Percentiles rank a stretch among this genome's conserved stretches.
Conservation (phyloP, 768 basidiomycete species). For the Tylopilus intermedius region DNA sequence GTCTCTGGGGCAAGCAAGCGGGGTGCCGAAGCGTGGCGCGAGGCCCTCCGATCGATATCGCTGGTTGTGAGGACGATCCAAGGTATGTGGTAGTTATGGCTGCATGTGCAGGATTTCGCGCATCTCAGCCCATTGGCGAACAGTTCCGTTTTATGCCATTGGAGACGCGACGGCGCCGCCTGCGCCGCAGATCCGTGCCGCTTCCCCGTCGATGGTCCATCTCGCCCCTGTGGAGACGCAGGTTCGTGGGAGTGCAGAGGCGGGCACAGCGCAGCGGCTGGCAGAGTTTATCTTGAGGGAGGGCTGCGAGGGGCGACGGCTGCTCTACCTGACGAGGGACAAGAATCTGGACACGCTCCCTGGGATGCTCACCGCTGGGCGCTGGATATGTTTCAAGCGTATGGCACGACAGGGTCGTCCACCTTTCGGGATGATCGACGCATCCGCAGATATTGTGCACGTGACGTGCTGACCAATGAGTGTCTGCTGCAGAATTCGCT, state of each 20-base stretch:
- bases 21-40: slow-evolving; percentile 67
- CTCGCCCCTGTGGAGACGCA: slow-evolving; percentile 24
- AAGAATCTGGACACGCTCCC: slow-evolving; percentile 72
- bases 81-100: slow-evolving; percentile 11
- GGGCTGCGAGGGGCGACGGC: slow-evolving; percentile 21
- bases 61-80: background rate
- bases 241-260: slow-evolving; percentile 42
- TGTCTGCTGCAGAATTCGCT: slow-evolving; percentile 22
- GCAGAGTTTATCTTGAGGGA: slow-evolving; percentile 53
- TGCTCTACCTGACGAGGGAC: slow-evolving; percentile 82
- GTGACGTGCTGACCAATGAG: background rate
- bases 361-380: background rate
- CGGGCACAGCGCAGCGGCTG: slow-evolving; percentile 64
- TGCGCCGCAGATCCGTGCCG: slow-evolving; percentile 30
- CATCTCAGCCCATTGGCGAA: slow-evolving; percentile 44
- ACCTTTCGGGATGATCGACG: slow-evolving; percentile 35
- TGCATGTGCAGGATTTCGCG: background rate
- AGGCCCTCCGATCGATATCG: slow-evolving; percentile 27
- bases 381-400: slow-evolving; percentile 58
- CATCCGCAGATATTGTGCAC: background rate
- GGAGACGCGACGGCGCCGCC: slow-evolving; percentile 58
- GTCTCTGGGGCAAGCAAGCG: slow-evolving; percentile 68
- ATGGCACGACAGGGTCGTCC: slow-evolving; percentile 57
- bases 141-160: slow-evolving; percentile 73
- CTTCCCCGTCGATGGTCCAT: slow-evolving; percentile 35